Conservation (phyloP, 2,329 filamentous ascomycete species). For the Aspergillus costaricaensis region DNA sequence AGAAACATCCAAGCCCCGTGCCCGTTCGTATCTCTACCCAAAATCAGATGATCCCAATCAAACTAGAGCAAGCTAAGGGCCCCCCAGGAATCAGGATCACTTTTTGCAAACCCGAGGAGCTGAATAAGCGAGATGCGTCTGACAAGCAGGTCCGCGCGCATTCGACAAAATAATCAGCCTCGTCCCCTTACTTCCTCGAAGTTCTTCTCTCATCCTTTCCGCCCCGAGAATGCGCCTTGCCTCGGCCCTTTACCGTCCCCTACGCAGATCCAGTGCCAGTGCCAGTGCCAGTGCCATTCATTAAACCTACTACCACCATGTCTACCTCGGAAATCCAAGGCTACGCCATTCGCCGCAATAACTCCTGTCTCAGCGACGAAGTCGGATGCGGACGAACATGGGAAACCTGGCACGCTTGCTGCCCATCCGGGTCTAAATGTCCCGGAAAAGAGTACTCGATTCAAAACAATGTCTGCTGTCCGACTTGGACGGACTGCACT, state of each 20-base stretch:
- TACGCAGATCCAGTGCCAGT: too few species aligned
- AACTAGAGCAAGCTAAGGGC: neutral
- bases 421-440: constrained; percentile 1
- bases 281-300: too few species aligned
- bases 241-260: too few species aligned
- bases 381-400: constrained; percentile 4
- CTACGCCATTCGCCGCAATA: constrained; percentile 5
- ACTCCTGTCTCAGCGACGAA: constrained; percentile 4
- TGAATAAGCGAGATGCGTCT: neutral
- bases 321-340: neutral
- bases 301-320: neutral
- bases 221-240: neutral
- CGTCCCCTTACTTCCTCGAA: neutral
- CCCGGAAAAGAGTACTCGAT: neutral
- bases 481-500: constrained; percentile 6
- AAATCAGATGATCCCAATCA: neutral
- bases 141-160: neutral
- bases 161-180: neutral
- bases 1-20: neutral
- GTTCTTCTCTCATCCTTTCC: neutral
- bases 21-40: neutral
- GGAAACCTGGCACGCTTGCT: constrained; percentile 5
- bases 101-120: neutral
- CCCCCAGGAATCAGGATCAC: neutral
- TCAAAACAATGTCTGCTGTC: constrained; percentile 8